Conservation (phyloP, 208 protist species). For the Sergeia podlipaevii region DNA sequence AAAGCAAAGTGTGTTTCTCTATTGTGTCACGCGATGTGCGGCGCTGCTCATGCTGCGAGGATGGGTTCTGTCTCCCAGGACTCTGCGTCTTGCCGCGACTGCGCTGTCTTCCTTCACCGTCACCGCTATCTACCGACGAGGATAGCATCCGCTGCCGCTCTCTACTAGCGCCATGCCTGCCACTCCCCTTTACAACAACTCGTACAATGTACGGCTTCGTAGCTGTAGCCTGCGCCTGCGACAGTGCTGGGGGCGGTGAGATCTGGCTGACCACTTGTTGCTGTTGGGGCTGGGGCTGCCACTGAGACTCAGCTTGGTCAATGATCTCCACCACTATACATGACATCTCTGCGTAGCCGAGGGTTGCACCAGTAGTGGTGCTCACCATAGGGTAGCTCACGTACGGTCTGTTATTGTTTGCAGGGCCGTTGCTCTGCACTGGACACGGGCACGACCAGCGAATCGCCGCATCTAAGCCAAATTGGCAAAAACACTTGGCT, state of each 20-base stretch:
- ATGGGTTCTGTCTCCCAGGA: background rate
- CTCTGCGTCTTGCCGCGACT: background rate
- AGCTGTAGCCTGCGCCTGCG: background rate
- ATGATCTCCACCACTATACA: conserved; percentile 43
- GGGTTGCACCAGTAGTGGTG: conserved; percentile 19
- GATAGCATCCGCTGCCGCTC: background rate
- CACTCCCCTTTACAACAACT: conserved; percentile 55
- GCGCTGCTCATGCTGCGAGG: background rate
- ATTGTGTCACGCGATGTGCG: conserved; percentile 13
- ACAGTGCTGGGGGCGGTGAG: too few species aligned
- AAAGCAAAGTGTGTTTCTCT: conserved; percentile 49
- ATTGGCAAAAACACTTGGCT: conserved; percentile 46
- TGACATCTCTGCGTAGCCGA: conserved; percentile 81
- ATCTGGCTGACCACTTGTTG: too few species aligned
- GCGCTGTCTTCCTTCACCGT: background rate
- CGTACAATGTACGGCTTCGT: conserved; percentile 87
- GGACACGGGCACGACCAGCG: conserved; percentile 39
- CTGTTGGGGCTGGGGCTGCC: too few species aligned
- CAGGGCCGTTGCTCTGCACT: background rate
- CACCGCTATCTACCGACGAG: background rate
- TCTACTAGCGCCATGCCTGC: background rate
- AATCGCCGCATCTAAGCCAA: conserved; percentile 9
- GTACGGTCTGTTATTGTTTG: conserved; percentile 16
- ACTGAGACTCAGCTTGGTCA: too few species aligned
- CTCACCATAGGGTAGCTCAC: conserved; percentile 46